Evolutionary conservation across 805 yeast species (phyloP).

Genomic region (Ogataea pini): DNA sequence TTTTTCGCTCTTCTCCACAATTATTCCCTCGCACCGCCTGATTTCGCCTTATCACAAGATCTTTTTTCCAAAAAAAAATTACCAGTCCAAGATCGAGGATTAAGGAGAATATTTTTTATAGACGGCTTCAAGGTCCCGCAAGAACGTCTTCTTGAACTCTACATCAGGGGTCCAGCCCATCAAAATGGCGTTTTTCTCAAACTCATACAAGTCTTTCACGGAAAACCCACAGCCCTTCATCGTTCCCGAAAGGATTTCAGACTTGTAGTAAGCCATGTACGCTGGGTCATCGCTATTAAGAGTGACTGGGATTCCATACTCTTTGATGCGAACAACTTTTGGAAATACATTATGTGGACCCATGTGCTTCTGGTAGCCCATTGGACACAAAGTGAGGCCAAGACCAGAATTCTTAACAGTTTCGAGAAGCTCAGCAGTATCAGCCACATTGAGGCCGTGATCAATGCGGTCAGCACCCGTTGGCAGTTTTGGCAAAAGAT

Average conservation of each 20-base stretch:
- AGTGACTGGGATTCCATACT: conserved; percentile 41
- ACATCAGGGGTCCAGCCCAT: conserved; percentile 28
- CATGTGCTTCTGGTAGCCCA: conserved; percentile 34
- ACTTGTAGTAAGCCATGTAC: conserved; percentile 45
- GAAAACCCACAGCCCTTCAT: conserved; percentile 18
- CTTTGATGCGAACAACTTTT: conserved; percentile 42
- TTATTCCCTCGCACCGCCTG: neutral
- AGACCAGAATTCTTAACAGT: conserved; percentile 37
- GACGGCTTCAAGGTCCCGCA: conserved; percentile 17
- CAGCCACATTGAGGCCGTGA: conserved; percentile 45
- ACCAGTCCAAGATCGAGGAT: neutral
- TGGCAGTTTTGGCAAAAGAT: conserved; percentile 11
- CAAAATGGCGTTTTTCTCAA: conserved; percentile 22
- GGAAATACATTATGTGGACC: conserved; percentile 39
- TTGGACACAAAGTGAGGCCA: conserved; percentile 45
- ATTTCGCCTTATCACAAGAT: neutral
- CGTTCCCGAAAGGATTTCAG: conserved; percentile 36
- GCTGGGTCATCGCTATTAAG: conserved; percentile 42
- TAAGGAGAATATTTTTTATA: conserved; percentile 5
- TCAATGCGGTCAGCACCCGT: conserved; percentile 43
- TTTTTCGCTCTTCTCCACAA: neutral
- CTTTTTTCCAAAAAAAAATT: neutral
- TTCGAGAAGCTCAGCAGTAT: conserved; percentile 36
- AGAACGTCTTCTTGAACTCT: conserved; percentile 18
- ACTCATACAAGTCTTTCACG: conserved; percentile 18